These are phyloP conservation scores for Trichoderma asperelloides DNA, from an alignment of 495 filamentous ascomycete species.

Conservation along the genomic window DNA sequence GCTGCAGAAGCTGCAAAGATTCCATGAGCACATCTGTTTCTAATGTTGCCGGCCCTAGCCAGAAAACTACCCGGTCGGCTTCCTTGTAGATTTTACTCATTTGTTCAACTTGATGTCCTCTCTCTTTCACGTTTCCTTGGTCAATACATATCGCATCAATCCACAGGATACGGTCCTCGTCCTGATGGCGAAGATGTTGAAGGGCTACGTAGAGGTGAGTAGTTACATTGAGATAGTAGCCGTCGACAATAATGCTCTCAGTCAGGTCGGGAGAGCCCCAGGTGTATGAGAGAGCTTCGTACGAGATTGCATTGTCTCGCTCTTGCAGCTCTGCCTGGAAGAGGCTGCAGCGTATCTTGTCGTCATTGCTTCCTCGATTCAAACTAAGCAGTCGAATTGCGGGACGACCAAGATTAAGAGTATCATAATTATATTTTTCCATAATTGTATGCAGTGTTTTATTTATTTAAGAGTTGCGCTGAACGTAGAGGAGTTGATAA, in stretches of 20 bases:
- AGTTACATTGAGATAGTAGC: background rate
- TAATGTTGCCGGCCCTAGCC: background rate
- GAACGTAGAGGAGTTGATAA: background rate
- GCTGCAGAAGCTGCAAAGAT: background rate
- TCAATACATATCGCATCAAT: background rate
- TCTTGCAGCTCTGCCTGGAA: background rate
- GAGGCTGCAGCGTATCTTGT: background rate
- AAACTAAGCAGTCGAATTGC: background rate
- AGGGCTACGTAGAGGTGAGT: background rate
- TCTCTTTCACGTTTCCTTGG: background rate
- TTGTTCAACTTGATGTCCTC: background rate
- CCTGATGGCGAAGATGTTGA: background rate
- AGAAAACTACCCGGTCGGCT: background rate
- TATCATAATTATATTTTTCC: constrained; percentile 16
- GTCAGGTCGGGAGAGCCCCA: background rate
- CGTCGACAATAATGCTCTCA: background rate
- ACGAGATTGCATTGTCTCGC: background rate
- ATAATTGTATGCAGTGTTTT: background rate
- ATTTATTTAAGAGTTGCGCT: background rate
- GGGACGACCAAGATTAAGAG: background rate
- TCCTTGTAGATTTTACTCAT: background rate
- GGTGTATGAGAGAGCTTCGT: background rate
- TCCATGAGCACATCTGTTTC: background rate
- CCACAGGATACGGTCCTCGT: background rate
- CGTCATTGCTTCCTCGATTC: background rate